Percentiles rank a stretch among this genome's conserved stretches.
These are phyloP conservation scores for Rugiboletus extremiorientalis DNA, from an alignment of 1,284 basidiomycete species.

Conservation along the genomic window DNA sequence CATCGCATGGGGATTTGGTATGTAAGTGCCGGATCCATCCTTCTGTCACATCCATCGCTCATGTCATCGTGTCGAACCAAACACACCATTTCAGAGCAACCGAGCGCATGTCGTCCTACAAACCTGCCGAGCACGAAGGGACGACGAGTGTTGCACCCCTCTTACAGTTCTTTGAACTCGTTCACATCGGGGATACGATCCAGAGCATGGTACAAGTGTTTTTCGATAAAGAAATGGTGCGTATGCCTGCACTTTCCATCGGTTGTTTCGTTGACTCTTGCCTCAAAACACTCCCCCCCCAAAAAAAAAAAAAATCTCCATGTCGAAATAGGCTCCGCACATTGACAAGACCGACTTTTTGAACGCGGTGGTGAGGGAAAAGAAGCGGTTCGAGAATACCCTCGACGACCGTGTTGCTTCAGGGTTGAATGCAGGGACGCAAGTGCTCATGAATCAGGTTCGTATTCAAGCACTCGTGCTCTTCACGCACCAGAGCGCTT, in stretches of 20 bases:
- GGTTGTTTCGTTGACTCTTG: not conserved
- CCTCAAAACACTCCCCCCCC: not conserved
- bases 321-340: conserved; percentile 60
- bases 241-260: conserved; percentile 12
- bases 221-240: conserved; percentile 91
- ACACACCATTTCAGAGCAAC: conserved; percentile 56
- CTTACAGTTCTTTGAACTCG: conserved; percentile 96
- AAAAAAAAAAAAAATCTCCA: too few species aligned
- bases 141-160: conserved; percentile 85
- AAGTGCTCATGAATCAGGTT: conserved; percentile 94
- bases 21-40: conserved; percentile 45
- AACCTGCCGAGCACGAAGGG: conserved; percentile 80
- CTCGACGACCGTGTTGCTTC: conserved; percentile 93
- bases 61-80: not conserved
- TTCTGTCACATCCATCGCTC: not conserved
- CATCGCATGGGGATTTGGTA: conserved; percentile 80
- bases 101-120: conserved; percentile 84
- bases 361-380: conserved; percentile 91
- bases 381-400: conserved; percentile 91
- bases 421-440: conserved; percentile 93
- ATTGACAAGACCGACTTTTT: conserved; percentile 94
- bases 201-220: conserved; percentile 98
- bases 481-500: too few species aligned
- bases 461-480: not conserved
- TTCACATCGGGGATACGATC: conserved; percentile 96